Conservation (phyloP, 2,329 filamentous ascomycete genomes). For the Colletotrichum orchidophilum region DNA sequence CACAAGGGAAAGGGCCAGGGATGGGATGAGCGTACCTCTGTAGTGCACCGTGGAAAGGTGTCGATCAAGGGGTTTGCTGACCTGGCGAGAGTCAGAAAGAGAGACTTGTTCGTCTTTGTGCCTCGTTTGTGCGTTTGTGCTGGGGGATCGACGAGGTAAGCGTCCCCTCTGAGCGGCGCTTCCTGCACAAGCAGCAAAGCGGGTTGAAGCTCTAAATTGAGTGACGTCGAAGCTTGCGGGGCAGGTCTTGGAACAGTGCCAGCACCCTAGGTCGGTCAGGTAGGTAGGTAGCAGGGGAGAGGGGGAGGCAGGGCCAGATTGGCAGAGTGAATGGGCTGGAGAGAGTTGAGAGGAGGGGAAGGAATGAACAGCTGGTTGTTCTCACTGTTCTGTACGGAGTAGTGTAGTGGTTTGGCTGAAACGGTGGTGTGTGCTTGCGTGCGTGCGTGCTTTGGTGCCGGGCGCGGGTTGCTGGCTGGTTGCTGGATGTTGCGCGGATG, state of each 20-base stretch:
- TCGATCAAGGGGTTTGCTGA: slow-evolving; percentile 35
- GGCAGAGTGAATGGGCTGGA: slow-evolving; percentile 19
- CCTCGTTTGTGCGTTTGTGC: slow-evolving; percentile 18
- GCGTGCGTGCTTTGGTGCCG: not conserved
- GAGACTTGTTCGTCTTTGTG: slow-evolving; percentile 26
- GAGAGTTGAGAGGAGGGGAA: slow-evolving; percentile 1
- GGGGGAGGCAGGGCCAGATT: not conserved
- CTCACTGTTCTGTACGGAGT: not conserved
- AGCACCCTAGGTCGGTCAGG: not conserved
- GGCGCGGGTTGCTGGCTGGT: not conserved
- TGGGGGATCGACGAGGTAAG: slow-evolving; percentile 22
- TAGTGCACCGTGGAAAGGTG: slow-evolving; percentile 25
- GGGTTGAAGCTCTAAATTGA: slow-evolving; percentile 29
- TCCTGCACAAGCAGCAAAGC: slow-evolving; percentile 23
- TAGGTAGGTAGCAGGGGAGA: not conserved
- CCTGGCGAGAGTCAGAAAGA: slow-evolving; percentile 13
- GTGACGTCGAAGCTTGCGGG: slow-evolving; percentile 24
- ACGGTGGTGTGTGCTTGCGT: slow-evolving; percentile 10
- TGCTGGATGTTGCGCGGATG: not conserved
- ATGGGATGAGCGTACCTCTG: slow-evolving; percentile 30
- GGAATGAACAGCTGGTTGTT: slow-evolving; percentile 4
- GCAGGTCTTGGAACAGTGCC: not conserved
- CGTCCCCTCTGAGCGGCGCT: slow-evolving; percentile 15
- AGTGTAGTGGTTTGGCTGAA: slow-evolving; percentile 23
- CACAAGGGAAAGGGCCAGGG: slow-evolving; percentile 24